A percentile compares a stretch with the other conserved stretches of the same genome.
phyloP scores from a whole-genome alignment of 2,329 filamentous ascomycete species.

The Didymella arachidicola region DNA sequence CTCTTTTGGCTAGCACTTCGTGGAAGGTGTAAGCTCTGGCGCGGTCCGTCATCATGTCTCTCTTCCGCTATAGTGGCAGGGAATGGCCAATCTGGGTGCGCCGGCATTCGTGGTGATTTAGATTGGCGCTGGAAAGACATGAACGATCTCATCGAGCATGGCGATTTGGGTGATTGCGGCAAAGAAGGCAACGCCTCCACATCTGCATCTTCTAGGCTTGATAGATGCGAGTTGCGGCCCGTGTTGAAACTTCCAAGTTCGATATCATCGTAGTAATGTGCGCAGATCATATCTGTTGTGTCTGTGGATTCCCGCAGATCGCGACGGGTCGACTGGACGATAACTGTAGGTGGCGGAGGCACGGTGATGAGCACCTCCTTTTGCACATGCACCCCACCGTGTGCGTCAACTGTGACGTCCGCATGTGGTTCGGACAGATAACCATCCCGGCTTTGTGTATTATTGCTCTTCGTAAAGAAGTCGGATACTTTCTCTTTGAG shows the following conservation, averaged over 20 bases:
- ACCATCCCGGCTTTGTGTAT: constrained; percentile 24
- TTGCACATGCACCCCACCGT: constrained; percentile 33
- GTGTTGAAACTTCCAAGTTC: constrained; percentile 34
- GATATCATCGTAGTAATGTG: constrained; percentile 35
- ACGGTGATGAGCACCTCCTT: constrained; percentile 26
- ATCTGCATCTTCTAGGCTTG: constrained; percentile 21
- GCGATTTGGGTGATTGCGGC: constrained; percentile 21
- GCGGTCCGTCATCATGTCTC: neutral
- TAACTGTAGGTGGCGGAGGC: constrained; percentile 12
- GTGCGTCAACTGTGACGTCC: constrained; percentile 29
- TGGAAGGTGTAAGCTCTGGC: constrained; percentile 1
- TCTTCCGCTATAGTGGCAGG: constrained; percentile 12
- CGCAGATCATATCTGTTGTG: constrained; percentile 27
- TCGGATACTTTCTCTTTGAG: constrained; percentile 22
- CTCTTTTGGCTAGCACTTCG: constrained; percentile 5
- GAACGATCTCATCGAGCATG: constrained; percentile 12
- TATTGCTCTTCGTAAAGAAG: constrained; percentile 17
- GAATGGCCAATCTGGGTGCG: constrained; percentile 6
- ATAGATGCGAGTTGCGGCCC: constrained; percentile 19
- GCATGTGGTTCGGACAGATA: constrained; percentile 37
- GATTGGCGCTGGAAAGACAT: neutral
- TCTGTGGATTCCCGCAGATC: constrained; percentile 18
- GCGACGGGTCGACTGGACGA: constrained; percentile 1
- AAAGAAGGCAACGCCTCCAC: constrained; percentile 31
- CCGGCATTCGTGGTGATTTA: constrained; percentile 1